Conservation (phyloP, 306 rosid genomes). For the Prunus mongolica region DNA sequence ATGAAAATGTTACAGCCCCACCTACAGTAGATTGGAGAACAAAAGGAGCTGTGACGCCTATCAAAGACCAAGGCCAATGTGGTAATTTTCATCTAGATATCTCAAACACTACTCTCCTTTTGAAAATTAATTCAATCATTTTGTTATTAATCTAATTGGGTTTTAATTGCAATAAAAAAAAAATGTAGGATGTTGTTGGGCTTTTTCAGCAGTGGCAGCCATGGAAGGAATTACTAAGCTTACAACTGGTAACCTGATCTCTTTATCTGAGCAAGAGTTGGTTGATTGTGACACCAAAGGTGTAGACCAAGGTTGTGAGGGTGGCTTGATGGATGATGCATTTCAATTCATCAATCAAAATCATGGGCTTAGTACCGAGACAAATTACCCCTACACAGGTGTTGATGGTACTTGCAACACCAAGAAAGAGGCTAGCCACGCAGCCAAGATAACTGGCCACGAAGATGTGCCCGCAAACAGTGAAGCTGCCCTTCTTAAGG, state of each 20-base stretch:
- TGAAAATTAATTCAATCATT: not conserved
- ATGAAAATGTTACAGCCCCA: constrained; percentile 27
- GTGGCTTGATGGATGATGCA: constrained; percentile 43
- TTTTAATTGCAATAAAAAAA: not conserved
- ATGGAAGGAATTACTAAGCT: constrained; percentile 34
- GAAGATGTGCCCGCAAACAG: constrained; percentile 37
- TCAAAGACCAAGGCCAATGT: constrained; percentile 39
- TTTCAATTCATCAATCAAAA: constrained; percentile 38
- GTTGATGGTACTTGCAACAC: constrained; percentile 32
- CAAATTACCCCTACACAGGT: constrained; percentile 27
- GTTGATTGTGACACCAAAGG: too few relatives aligned
- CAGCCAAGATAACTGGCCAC: constrained; percentile 24
- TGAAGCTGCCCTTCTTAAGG: constrained; percentile 26
- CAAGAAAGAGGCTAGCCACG: constrained; percentile 3
- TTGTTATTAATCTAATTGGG: not conserved
- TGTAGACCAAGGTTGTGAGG: constrained; percentile 34
- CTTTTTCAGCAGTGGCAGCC: constrained; percentile 43
- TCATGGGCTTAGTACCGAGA: constrained; percentile 33
- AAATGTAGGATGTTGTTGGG: constrained; percentile 36
- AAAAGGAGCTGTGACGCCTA: constrained; percentile 34
- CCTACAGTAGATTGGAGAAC: constrained; percentile 36
- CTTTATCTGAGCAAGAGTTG: constrained; percentile 11
- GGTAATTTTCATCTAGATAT: constrained; percentile 14
- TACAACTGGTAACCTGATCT: constrained; percentile 23
- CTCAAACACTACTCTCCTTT: not conserved